These are phyloP conservation scores for Epithele typhae DNA, from an alignment of 768 basidiomycete genomes.

Conservation along the genomic window DNA sequence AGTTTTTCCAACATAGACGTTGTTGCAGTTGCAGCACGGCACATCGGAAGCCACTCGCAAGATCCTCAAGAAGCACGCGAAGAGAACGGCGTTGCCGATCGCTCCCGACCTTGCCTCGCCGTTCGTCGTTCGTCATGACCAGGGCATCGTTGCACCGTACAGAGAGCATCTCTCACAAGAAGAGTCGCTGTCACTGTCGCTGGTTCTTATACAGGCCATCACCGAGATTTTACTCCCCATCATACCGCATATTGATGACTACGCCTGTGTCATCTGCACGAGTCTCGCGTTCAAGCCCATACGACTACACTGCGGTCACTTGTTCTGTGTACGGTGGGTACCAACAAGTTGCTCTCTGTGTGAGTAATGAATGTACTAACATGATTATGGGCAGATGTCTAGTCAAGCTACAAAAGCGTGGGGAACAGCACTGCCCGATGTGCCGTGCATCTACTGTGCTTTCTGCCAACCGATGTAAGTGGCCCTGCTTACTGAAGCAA, in stretches of 20 bases:
- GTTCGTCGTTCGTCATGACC: constrained; percentile 7
- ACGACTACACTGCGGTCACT: constrained; percentile 72
- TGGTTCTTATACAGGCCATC: constrained; percentile 74
- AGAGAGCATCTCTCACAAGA: not conserved
- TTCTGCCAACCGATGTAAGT: constrained; percentile 70
- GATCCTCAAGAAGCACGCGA: constrained; percentile 92
- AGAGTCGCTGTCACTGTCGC: constrained; percentile 41
- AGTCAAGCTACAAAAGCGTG: constrained; percentile 87
- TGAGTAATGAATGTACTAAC: not conserved
- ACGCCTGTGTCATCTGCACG: constrained; percentile 84
- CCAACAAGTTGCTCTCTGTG: no score
- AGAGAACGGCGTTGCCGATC: constrained; percentile 79
- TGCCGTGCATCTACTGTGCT: constrained; percentile 79
- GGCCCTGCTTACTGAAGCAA: not conserved
- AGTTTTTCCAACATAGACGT: not conserved
- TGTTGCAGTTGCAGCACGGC: constrained; percentile 70
- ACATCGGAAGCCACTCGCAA: constrained; percentile 89
- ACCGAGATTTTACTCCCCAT: constrained; percentile 79
- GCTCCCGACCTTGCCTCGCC: constrained; percentile 29
- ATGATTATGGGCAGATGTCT: constrained; percentile 48
- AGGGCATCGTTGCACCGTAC: constrained; percentile 1
- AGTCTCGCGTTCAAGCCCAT: constrained; percentile 92
- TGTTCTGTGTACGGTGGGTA: constrained; percentile 75
- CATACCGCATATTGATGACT: constrained; percentile 79
- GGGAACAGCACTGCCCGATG: constrained; percentile 74